Evolutionary conservation across 495 filamentous ascomycete species (phyloP).

Genomic region (Hypomontagnella submonticulosa): DNA sequence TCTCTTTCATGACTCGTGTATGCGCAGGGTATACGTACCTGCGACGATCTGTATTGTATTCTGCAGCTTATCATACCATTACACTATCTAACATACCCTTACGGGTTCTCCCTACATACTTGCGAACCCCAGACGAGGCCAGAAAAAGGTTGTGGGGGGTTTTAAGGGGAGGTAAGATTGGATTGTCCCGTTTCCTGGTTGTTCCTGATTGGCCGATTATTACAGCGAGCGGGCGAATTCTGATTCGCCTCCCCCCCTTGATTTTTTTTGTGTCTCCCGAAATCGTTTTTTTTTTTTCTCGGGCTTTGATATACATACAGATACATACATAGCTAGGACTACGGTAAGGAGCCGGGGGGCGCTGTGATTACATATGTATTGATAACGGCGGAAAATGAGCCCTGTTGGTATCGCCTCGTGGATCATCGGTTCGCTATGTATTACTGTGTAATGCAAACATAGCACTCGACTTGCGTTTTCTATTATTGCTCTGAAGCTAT

Average conservation of each 20-base stretch:
- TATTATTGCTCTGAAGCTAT: slow-evolving; percentile 8
- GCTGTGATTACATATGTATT: slow-evolving; percentile 13
- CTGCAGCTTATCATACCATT: slow-evolving; percentile 45
- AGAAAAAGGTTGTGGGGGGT: slow-evolving; percentile 24
- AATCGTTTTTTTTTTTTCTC: slow-evolving; percentile 4
- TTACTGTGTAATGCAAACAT: too few relatives aligned
- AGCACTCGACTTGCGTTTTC: not conserved
- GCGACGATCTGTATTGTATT: slow-evolving; percentile 41
- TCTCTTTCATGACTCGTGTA: slow-evolving; percentile 28
- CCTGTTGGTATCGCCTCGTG: too few relatives aligned
- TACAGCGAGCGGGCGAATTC: slow-evolving; percentile 38
- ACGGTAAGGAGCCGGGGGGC: slow-evolving; percentile 9
- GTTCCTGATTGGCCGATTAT: slow-evolving; percentile 41
- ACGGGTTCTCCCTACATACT: slow-evolving; percentile 17
- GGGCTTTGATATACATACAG: slow-evolving; percentile 4
- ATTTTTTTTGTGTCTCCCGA: slow-evolving; percentile 9
- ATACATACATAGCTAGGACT: not conserved
- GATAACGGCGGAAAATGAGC: not conserved
- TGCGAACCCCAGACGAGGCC: slow-evolving; percentile 16
- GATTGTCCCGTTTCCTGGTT: slow-evolving; percentile 27
- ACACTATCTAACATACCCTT: slow-evolving; percentile 32
- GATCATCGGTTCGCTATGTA: too few relatives aligned
- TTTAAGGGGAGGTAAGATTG: slow-evolving; percentile 30
- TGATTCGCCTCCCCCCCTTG: slow-evolving; percentile 40
- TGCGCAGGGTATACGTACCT: slow-evolving; percentile 12